phyloP scores from a whole-genome alignment of 83 land plant genomes.

The Diphasiastrum complanatum region DNA sequence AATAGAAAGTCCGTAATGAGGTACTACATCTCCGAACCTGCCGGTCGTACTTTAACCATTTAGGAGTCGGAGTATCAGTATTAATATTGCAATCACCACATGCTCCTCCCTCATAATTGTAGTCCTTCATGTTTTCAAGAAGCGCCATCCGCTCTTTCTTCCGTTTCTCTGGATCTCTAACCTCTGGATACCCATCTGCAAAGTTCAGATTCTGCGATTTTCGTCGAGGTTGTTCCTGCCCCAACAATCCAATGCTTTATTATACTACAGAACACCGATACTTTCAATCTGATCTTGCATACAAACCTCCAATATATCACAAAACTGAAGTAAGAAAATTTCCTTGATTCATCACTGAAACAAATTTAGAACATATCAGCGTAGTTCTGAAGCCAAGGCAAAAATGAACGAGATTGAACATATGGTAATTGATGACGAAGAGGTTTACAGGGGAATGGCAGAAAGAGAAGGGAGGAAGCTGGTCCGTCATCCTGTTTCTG shows the following conservation, averaged over 20 bases:
- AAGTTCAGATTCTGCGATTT: constrained; percentile 37
- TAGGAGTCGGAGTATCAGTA: constrained; percentile 19
- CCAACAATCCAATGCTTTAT: not conserved
- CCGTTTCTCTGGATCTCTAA: constrained; percentile 24
- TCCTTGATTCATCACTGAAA: not conserved
- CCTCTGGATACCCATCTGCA: constrained; percentile 38
- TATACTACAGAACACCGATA: not conserved
- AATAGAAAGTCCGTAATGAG: too few relatives aligned
- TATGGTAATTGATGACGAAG: not conserved
- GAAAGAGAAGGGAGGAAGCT: constrained; percentile 37
- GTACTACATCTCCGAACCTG: too few relatives aligned
- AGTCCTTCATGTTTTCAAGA: constrained; percentile 22
- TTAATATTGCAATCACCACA: constrained; percentile 20
- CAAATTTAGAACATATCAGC: not conserved
- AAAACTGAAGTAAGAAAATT: not conserved
- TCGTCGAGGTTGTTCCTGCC: constrained; percentile 35
- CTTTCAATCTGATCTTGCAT: not conserved
- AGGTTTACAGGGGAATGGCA: constrained; percentile 34
- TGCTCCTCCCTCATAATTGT: constrained; percentile 28
- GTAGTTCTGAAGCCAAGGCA: not conserved
- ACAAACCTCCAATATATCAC: not conserved
- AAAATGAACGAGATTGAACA: not conserved
- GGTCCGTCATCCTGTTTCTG: too few relatives aligned
- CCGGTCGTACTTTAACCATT: constrained; percentile 38
- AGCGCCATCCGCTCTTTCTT: constrained; percentile 14